Conservation (phyloP, 371 early-diverging fungal species). For the Synchytrium microbalum region DNA sequence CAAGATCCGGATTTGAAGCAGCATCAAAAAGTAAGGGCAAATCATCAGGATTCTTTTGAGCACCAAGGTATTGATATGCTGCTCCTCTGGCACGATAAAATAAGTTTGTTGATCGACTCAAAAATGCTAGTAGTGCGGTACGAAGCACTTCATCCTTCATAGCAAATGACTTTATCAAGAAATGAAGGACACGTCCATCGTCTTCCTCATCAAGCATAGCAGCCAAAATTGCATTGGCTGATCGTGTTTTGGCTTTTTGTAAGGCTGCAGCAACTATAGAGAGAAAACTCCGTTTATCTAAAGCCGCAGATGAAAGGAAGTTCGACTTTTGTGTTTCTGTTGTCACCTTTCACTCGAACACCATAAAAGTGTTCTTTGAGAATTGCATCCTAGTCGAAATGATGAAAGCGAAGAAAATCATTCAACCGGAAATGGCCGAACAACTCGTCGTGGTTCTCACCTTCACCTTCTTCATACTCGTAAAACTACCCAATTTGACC, state of each 20-base stretch:
- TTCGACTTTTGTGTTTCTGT: too few species aligned
- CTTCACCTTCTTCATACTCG: conserved; percentile 37
- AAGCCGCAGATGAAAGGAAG: not conserved
- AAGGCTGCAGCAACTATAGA: conserved; percentile 28
- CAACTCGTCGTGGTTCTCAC: too few species aligned
- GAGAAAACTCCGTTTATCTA: not conserved
- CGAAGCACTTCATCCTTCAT: conserved; percentile 34
- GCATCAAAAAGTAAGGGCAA: too few species aligned
- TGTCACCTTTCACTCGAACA: conserved; percentile 37
- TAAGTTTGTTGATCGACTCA: conserved; percentile 19
- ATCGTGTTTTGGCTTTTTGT: conserved; percentile 25
- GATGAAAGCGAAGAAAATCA: too few species aligned
- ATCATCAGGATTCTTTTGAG: too few species aligned
- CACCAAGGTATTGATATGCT: too few species aligned
- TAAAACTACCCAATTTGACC: conserved; percentile 30
- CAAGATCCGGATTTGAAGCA: too few species aligned
- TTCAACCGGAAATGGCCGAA: too few species aligned
- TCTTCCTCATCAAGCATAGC: conserved; percentile 35
- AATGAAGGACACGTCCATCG: conserved; percentile 28
- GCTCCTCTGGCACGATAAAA: too few species aligned
- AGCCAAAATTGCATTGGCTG: conserved; percentile 37
- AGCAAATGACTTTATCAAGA: conserved; percentile 16
- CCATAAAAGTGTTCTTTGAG: conserved; percentile 38
- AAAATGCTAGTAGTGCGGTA: conserved; percentile 25
- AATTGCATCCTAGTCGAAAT: conserved; percentile 19